Conservation (phyloP, 768 basidiomycete species). For the Tylopilus subfusipes region DNA sequence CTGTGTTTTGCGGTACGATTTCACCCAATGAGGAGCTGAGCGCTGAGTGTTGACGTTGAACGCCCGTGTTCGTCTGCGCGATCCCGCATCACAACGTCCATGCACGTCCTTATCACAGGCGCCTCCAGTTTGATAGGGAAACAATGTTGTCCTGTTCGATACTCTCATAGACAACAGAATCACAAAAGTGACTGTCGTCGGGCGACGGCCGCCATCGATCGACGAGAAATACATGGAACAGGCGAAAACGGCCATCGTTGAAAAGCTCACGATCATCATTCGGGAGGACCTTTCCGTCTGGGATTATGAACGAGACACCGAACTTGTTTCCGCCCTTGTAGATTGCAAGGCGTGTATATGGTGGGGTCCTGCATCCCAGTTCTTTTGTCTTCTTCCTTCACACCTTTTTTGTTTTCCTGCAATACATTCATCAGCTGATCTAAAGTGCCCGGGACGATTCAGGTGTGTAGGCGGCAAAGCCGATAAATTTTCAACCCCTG, state of each 20-base stretch:
- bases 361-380: constrained; percentile 1
- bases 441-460: neutral
- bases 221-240: constrained; percentile 17
- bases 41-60: neutral
- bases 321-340: constrained; percentile 20
- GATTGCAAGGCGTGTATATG: constrained; percentile 27
- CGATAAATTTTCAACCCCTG: constrained; percentile 17
- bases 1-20: no score
- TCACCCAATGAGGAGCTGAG: no score
- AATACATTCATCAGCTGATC: constrained; percentile 1
- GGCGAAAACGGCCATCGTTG: constrained; percentile 14
- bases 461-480: constrained; percentile 28
- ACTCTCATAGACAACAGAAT: constrained; percentile 20
- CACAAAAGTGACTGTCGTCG: constrained; percentile 25
- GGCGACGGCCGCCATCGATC: constrained; percentile 22
- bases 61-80: neutral
- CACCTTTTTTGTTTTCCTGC: neutral
- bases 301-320: constrained; percentile 25
- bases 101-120: constrained; percentile 28
- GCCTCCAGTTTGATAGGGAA: constrained; percentile 26
- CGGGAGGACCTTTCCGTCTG: constrained; percentile 25
- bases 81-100: neutral
- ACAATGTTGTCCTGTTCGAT: constrained; percentile 14
- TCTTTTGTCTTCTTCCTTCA: neutral
- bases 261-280: constrained; percentile 23